phyloP scores from a whole-genome alignment of 768 basidiomycete species.

The Asterophora parasitica region DNA sequence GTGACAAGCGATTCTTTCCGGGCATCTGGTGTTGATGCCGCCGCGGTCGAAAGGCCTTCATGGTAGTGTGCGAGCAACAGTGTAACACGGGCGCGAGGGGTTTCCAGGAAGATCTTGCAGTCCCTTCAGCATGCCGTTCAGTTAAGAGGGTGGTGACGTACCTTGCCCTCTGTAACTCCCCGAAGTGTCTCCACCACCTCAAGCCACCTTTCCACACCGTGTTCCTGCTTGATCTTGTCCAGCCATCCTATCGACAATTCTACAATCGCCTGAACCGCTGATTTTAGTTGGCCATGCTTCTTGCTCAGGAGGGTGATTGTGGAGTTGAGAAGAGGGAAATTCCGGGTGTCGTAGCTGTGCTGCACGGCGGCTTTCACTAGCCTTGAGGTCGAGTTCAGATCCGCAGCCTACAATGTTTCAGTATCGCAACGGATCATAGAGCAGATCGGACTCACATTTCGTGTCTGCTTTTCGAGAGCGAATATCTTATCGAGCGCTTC shows the following conservation, averaged over 20 bases:
- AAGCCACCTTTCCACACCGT: slow-evolving; percentile 75
- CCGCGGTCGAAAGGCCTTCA: slow-evolving; percentile 56
- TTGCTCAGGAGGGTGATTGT: slow-evolving; percentile 72
- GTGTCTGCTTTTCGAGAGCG: slow-evolving; percentile 88
- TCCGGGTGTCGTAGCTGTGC: slow-evolving; percentile 65
- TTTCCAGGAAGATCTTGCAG: slow-evolving; percentile 95
- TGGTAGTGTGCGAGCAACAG: slow-evolving; percentile 81
- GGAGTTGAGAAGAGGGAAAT: slow-evolving; percentile 68
- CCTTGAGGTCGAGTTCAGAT: slow-evolving; percentile 85
- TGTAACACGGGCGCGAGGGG: slow-evolving; percentile 92
- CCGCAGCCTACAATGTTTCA: slow-evolving; percentile 66
- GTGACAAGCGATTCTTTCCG: slow-evolving; percentile 72
- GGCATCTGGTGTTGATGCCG: slow-evolving; percentile 37
- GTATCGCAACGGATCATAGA: slow-evolving; percentile 2
- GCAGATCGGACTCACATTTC: slow-evolving; percentile 62
- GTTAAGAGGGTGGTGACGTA: slow-evolving; percentile 26
- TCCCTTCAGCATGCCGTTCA: neutral
- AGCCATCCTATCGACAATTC: slow-evolving; percentile 83
- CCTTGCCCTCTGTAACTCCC: slow-evolving; percentile 95
- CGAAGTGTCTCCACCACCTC: slow-evolving; percentile 87
- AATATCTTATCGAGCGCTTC: slow-evolving; percentile 89
- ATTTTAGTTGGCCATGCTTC: slow-evolving; percentile 97
- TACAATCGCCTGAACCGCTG: slow-evolving; percentile 85
- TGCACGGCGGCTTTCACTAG: slow-evolving; percentile 72
- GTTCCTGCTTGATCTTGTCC: slow-evolving; percentile 61